These are phyloP conservation scores for Thymus quinquecostatus DNA, from an alignment of 257 asterid genomes.

Conservation along the genomic window DNA sequence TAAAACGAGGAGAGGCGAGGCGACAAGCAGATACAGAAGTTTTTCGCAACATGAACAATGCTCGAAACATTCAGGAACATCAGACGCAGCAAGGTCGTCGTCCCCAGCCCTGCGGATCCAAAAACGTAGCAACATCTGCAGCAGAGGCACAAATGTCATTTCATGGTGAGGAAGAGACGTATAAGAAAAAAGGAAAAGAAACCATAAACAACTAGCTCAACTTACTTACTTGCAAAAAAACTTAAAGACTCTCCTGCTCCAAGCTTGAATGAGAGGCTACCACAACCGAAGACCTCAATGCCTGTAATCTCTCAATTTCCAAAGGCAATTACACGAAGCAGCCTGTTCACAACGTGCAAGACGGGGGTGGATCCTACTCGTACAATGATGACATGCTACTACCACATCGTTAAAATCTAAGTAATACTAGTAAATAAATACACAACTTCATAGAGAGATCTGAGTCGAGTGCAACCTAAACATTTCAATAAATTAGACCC, in stretches of 20 bases:
- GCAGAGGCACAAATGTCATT: too few relatives aligned
- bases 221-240: conserved; percentile 12
- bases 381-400: neutral
- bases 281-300: conserved; percentile 9
- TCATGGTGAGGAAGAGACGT: too few relatives aligned
- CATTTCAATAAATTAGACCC: conserved; percentile 17
- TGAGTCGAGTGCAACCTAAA: neutral
- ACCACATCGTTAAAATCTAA: neutral
- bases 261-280: neutral
- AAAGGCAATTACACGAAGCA: neutral
- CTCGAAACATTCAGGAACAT: too few relatives aligned
- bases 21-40: too few relatives aligned
- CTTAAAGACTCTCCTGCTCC: conserved; percentile 10
- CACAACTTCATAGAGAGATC: neutral
- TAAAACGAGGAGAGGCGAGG: too few relatives aligned
- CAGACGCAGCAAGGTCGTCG: neutral
- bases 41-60: too few relatives aligned
- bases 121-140: too few relatives aligned
- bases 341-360: conserved; percentile 15
- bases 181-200: neutral
- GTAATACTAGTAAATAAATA: neutral
- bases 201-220: neutral
- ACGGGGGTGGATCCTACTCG: conserved; percentile 1
- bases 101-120: neutral
- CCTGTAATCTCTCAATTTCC: conserved; percentile 1